Evolutionary conservation across 169 alveolate species (phyloP), one percentile per base, ranked within the genome.

Genomic region (Neospora caninum): DNA sequence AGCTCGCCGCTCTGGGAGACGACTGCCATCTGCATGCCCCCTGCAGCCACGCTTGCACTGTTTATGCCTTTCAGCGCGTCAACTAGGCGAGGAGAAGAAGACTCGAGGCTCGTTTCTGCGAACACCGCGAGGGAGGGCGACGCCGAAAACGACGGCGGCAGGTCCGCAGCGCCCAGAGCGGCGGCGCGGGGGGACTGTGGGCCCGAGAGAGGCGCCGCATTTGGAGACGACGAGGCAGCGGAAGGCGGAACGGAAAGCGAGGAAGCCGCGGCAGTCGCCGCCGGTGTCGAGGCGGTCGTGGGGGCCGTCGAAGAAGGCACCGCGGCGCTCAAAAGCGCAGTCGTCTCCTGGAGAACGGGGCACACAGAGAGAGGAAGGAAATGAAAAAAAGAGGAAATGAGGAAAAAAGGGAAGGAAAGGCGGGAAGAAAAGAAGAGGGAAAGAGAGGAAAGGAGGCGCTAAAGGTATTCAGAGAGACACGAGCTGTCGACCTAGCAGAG

Each of bases 1-100:
- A 95, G 87, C 36, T 94, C 97, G 34, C 97, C 97, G 34, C 94
- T 58, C 53, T 93, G 69, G 54, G 95, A 70, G 36, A 95, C 87
- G 27, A 91, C 95, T 80, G 96, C 96, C 18, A 93, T 87, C 64
- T 95, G 94, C 69, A 89, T 67, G 49, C 91, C 64, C 1, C 95
- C 96, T 31, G 93, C 88, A 18, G 94, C 83, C 43, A 92, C 70
- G 88, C 95, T 67, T 41, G 80, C 88, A 80, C 92, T 67, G 45
- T 58, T 38, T 80, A 70, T 91, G 88, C 87, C 36, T 49, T 69
- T 36, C 45, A 70, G 27, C 80, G 49, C 29, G 16, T 87, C 78
- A 70, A 38, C n/a, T 9, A 64, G 25, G 16, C 73, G 16, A 10
- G 73, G 73, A 16, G 73, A 64, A 27, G 84, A 41, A 41, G 43